Evolutionary conservation across 2,329 filamentous ascomycete species (phyloP).

Genomic region (Claviceps sp.): DNA sequence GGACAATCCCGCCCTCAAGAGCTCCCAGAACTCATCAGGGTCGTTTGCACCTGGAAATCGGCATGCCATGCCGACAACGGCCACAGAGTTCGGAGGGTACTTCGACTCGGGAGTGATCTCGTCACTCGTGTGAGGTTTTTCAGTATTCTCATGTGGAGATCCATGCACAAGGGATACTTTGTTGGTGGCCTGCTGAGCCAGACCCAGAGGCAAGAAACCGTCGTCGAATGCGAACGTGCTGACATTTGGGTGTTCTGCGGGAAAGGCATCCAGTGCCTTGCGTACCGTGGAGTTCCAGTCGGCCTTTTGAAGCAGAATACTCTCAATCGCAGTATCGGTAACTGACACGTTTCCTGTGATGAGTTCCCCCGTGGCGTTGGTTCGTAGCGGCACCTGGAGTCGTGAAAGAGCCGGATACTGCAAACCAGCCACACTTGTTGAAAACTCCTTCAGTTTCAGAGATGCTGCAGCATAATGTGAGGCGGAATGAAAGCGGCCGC

Average conservation of each 20-base stretch:
- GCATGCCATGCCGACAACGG: conserved; percentile 26
- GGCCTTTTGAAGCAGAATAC: not conserved
- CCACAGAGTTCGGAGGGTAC: conserved; percentile 12
- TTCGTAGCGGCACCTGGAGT: not conserved
- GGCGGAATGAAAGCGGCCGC: not conserved
- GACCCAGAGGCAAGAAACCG: not conserved
- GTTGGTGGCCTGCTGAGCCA: not conserved
- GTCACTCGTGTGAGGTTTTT: not conserved
- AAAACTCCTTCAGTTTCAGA: not conserved
- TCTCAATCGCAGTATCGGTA: not conserved
- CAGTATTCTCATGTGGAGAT: not conserved
- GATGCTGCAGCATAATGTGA: not conserved
- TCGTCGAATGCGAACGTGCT: not conserved
- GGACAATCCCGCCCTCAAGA: not conserved
- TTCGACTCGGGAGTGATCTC: not conserved
- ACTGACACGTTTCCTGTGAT: not conserved
- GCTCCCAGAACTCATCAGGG: conserved; percentile 21
- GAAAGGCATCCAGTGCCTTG: not conserved
- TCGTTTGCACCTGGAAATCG: conserved; percentile 21
- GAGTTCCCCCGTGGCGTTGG: not conserved
- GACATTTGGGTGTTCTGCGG: not conserved
- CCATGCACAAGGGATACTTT: not conserved
- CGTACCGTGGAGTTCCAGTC: not conserved
- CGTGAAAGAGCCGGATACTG: not conserved
- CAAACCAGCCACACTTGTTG: not conserved